Conservation (phyloP, 768 basidiomycete genomes). For the Lactarius sp. region DNA sequence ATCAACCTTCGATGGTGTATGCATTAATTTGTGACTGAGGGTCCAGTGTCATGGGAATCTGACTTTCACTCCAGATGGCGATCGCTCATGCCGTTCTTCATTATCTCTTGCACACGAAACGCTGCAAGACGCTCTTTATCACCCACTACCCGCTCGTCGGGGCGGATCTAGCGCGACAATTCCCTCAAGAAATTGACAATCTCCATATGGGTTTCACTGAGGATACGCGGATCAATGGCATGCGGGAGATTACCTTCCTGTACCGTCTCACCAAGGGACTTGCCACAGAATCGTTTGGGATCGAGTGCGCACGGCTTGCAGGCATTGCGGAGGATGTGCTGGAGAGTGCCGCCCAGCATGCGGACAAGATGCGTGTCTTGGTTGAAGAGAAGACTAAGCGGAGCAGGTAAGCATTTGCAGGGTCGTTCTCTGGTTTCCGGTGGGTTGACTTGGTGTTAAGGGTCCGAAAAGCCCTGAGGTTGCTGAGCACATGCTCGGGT, state of each 20-base stretch:
- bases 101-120: constrained; percentile 53
- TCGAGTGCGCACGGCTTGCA: constrained; percentile 89
- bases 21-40: constrained; percentile 10
- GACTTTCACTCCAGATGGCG: constrained; percentile 57
- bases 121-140: constrained; percentile 83
- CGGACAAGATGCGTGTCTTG: constrained; percentile 49
- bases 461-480: constrained; percentile 16
- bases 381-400: constrained; percentile 46
- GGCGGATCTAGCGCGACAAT: constrained; percentile 54
- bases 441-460: constrained; percentile 1
- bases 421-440: not conserved
- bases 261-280: constrained; percentile 72
- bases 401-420: constrained; percentile 41
- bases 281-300: constrained; percentile 81
- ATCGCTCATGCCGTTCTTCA: constrained; percentile 80
- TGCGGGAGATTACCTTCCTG: constrained; percentile 79
- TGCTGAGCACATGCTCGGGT: constrained; percentile 3
- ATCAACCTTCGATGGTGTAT: constrained; percentile 80
- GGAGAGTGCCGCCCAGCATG: constrained; percentile 47
- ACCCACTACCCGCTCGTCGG: constrained; percentile 91
- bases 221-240: constrained; percentile 63
- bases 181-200: constrained; percentile 61
- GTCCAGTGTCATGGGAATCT: constrained; percentile 28
- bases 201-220: constrained; percentile 84
- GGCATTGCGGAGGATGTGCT: constrained; percentile 72